phyloP scores from a whole-genome alignment of 1,284 basidiomycete species.

The Meira miltonrushii region DNA sequence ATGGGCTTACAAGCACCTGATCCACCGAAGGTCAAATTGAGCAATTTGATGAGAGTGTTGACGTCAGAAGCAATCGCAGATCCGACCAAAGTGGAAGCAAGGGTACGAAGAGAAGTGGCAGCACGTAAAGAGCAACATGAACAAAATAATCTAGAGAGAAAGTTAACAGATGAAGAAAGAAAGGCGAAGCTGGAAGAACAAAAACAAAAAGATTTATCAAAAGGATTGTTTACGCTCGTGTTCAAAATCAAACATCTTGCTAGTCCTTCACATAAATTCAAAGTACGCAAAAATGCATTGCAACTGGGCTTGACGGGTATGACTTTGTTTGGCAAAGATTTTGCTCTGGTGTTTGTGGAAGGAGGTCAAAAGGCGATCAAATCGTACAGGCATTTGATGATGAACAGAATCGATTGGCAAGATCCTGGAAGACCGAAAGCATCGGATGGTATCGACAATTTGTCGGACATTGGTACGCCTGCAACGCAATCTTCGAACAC shows the following conservation, averaged over 20 bases:
- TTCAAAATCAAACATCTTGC: constrained; percentile 77
- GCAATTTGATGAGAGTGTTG: constrained; percentile 95
- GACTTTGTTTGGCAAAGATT: constrained; percentile 79
- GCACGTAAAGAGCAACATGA: constrained; percentile 83
- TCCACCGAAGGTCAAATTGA: constrained; percentile 88
- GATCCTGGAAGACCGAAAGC: constrained; percentile 77
- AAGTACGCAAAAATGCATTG: constrained; percentile 91
- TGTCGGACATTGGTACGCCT: constrained; percentile 31
- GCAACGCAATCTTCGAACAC: background rate
- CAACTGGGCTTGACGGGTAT: constrained; percentile 81
- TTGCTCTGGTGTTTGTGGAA: constrained; percentile 88
- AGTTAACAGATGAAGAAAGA: constrained; percentile 82
- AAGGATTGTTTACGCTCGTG: constrained; percentile 76
- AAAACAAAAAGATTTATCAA: constrained; percentile 63
- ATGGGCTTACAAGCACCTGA: constrained; percentile 96
- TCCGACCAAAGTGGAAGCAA: constrained; percentile 92
- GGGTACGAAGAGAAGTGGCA: constrained; percentile 85
- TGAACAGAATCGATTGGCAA: constrained; percentile 86
- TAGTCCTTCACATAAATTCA: constrained; percentile 91
- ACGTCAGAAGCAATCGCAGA: constrained; percentile 95
- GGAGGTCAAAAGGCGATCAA: constrained; percentile 80
- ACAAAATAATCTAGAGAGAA: constrained; percentile 81
- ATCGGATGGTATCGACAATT: constrained; percentile 55
- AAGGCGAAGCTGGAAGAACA: constrained; percentile 70
- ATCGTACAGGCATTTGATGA: constrained; percentile 82